Percentiles rank a stretch among this genome's conserved stretches.
Conservation (phyloP, 805 yeast genomes). For the Priceomyces haplophilus region DNA sequence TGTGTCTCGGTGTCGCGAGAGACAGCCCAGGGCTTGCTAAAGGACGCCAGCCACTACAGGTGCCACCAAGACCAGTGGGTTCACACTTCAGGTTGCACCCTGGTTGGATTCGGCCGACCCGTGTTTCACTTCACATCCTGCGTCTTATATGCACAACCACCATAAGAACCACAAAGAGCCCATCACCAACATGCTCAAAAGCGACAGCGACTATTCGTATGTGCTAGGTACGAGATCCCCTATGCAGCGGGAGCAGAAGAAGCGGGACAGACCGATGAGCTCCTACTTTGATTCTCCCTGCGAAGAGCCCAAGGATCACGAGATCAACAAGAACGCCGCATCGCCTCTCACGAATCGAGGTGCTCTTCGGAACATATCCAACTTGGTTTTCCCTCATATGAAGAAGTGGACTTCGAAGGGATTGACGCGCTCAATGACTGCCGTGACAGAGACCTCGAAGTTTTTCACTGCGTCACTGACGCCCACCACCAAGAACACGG, state of each 20-base stretch:
- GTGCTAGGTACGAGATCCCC: neutral
- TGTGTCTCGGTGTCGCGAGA: too few species aligned
- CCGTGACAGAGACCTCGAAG: constrained; percentile 18
- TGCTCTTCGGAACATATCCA: constrained; percentile 29
- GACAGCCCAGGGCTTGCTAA: too few species aligned
- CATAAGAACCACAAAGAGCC: neutral
- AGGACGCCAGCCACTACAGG: too few species aligned
- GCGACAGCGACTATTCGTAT: neutral
- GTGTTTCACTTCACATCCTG: too few species aligned
- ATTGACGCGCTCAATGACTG: constrained; percentile 19
- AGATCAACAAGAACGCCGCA: neutral
- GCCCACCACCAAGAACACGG: neutral
- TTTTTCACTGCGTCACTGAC: constrained; percentile 6
- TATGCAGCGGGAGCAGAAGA: constrained; percentile 4
- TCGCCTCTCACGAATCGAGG: constrained; percentile 22
- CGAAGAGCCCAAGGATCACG: constrained; percentile 2
- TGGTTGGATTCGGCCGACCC: too few species aligned
- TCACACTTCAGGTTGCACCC: too few species aligned
- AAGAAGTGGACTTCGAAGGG: constrained; percentile 20
- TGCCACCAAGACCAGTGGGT: too few species aligned
- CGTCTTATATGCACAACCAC: neutral
- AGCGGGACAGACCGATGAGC: constrained; percentile 29
- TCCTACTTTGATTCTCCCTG: constrained; percentile 40
- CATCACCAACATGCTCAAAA: neutral
- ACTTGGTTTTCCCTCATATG: constrained; percentile 20